phyloP scores from a whole-genome alignment of 352 stramenopile species.

The Paralagenidium karlingii region DNA sequence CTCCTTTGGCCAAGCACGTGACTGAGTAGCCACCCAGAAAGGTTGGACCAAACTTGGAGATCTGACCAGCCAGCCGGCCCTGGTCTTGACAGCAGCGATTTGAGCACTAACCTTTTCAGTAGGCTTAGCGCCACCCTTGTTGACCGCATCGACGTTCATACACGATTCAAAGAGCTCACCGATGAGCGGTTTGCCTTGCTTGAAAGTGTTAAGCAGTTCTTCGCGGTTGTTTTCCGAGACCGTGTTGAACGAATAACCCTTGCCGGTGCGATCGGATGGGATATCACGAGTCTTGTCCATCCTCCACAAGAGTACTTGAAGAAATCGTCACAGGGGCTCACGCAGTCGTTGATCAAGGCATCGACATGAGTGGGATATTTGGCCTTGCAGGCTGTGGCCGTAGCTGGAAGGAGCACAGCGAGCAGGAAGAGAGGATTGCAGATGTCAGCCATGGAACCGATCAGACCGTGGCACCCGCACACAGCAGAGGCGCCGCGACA shows the following conservation, averaged over 20 bases:
- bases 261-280: constrained; percentile 8
- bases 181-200: constrained; percentile 47
- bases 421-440: no score
- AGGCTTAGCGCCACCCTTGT: constrained; percentile 20
- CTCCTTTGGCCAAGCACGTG: no score
- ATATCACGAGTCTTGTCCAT: constrained; percentile 35
- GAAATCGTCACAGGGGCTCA: constrained; percentile 55
- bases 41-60: constrained; percentile 40
- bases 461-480: constrained; percentile 77
- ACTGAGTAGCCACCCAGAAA: constrained; percentile 75
- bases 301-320: constrained; percentile 53
- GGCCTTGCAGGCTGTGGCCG: no score
- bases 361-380: constrained; percentile 9
- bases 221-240: constrained; percentile 35
- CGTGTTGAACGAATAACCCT: constrained; percentile 27
- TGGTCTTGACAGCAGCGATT: constrained; percentile 20
- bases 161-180: constrained; percentile 45
- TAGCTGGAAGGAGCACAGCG: no score
- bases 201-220: constrained; percentile 36
- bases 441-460: no score
- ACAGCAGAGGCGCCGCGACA: constrained; percentile 56
- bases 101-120: constrained; percentile 20
- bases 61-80: constrained; percentile 20
- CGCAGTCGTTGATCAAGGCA: constrained; percentile 23
- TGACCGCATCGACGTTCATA: constrained; percentile 45